Percentiles rank a stretch among this genome's conserved stretches.
These are phyloP conservation scores for Strigomonas culicis DNA, from an alignment of 208 protist species.

Conservation along the genomic window DNA sequence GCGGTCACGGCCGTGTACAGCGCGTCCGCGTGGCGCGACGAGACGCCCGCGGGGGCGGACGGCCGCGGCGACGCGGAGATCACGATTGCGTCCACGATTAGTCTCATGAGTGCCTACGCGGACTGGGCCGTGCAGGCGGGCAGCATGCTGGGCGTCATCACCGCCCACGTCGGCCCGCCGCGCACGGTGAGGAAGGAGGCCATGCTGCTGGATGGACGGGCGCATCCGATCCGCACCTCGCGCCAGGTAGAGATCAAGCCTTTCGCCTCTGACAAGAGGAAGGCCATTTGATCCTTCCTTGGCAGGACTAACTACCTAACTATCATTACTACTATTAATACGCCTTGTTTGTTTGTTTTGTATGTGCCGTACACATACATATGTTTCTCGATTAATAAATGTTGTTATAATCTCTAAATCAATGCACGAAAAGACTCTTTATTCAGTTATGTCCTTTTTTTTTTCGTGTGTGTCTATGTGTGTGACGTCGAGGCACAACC, in stretches of 20 bases:
- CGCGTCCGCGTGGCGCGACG: conserved; percentile 7
- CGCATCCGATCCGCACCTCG: conserved; percentile 60
- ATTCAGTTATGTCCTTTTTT: too few species aligned
- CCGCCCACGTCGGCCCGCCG: conserved; percentile 56
- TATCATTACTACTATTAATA: not conserved
- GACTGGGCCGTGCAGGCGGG: conserved; percentile 51
- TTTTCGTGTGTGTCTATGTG: too few species aligned
- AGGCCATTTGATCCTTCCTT: not conserved
- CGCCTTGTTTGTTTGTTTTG: not conserved
- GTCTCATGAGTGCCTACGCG: conserved; percentile 46
- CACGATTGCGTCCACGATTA: conserved; percentile 18
- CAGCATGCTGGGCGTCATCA: conserved; percentile 60
- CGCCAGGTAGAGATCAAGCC: conserved; percentile 66
- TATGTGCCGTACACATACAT: not conserved
- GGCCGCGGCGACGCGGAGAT: conserved; percentile 24
- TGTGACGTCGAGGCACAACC: too few species aligned
- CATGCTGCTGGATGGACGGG: conserved; percentile 43
- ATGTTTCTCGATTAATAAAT: not conserved
- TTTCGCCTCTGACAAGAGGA: conserved; percentile 15
- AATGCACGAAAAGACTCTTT: too few species aligned
- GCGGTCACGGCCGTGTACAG: conserved; percentile 37
- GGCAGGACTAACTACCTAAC: not conserved
- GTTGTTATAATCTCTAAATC: too few species aligned
- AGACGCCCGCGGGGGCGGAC: not conserved
- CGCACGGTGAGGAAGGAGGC: conserved; percentile 65